Percentiles rank a stretch among this genome's conserved stretches.
Evolutionary conservation across 1,284 basidiomycete species (phyloP).

Genomic region (Ganoderma lingzhi): DNA sequence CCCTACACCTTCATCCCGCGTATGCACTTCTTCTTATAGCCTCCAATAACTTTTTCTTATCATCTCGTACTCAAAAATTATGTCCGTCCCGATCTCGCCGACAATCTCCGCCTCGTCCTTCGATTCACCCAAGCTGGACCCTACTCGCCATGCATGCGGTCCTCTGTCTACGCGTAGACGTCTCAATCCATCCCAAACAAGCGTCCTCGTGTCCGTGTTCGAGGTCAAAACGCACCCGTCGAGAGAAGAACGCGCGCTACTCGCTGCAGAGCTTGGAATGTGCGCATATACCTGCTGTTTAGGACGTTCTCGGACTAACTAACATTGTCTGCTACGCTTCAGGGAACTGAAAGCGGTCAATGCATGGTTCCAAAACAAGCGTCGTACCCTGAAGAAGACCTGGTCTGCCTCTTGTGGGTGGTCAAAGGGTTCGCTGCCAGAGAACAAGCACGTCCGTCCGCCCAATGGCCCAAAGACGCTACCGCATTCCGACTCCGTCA

Average conservation of each 20-base stretch:
- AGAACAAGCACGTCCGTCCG: conserved; percentile 38
- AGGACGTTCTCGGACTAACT: not conserved
- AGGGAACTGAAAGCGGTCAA: conserved; percentile 58
- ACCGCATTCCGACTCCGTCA: conserved; percentile 33
- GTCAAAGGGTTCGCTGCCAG: conserved; percentile 38
- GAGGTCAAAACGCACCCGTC: conserved; percentile 51
- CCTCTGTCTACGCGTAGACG: conserved; percentile 36
- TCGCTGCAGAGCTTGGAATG: conserved; percentile 53
- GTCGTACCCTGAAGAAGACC: conserved; percentile 52
- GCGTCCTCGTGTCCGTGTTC: conserved; percentile 49
- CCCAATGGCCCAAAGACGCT: conserved; percentile 26
- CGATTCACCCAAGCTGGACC: conserved; percentile 23
- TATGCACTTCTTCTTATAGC: conserved; percentile 27
- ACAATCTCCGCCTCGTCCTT: conserved; percentile 31
- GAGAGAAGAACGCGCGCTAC: conserved; percentile 50
- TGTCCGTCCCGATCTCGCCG: conserved; percentile 26
- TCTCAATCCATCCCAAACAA: conserved; percentile 48
- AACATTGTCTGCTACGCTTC: not conserved
- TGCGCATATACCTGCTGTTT: conserved; percentile 36
- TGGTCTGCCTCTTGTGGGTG: conserved; percentile 36
- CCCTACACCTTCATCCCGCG: conserved; percentile 15
- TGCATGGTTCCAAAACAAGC: conserved; percentile 62
- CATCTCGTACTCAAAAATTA: not conserved
- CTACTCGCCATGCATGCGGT: conserved; percentile 14
- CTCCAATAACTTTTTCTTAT: conserved; percentile 3